These are phyloP conservation scores for Blepharisma undulans DNA, from an alignment of 169 alveolate species.

Conservation along the genomic window DNA sequence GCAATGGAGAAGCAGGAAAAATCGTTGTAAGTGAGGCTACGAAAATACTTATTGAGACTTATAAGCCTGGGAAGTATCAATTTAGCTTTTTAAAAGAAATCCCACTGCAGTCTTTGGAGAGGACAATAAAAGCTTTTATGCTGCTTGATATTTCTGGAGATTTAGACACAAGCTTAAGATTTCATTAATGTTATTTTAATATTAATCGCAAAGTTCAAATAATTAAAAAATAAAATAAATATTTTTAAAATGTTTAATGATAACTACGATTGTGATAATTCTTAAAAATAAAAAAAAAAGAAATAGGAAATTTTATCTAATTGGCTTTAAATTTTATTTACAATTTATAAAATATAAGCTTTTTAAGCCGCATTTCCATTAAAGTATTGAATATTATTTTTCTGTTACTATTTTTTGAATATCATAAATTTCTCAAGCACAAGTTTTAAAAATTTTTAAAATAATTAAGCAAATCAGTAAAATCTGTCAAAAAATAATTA, in stretches of 20 bases:
- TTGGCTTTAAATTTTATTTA: too few relatives aligned
- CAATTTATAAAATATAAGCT: too few relatives aligned
- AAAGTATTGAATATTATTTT: background rate
- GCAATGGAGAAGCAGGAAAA: slow-evolving; percentile 31
- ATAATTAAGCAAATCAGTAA: background rate
- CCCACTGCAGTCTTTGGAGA: background rate
- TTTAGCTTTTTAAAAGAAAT: slow-evolving; percentile 11
- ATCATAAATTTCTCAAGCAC: background rate
- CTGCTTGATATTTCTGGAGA: background rate
- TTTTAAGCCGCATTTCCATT: too few relatives aligned
- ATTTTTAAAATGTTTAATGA: too few relatives aligned
- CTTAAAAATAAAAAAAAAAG: background rate
- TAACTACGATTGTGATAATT: too few relatives aligned
- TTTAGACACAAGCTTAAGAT: background rate
- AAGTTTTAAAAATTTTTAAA: background rate
- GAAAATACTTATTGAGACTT: background rate
- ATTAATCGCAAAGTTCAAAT: background rate
- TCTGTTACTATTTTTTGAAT: background rate
- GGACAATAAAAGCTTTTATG: background rate
- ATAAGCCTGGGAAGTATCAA: background rate
- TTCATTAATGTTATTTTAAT: background rate
- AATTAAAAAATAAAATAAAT: too few relatives aligned
- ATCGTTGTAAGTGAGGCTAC: slow-evolving; percentile 30
- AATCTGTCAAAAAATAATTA: background rate
- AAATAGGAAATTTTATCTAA: too few relatives aligned